Evolutionary conservation across 2,329 filamentous ascomycete genomes (phyloP).

Genomic region (Fusarium sp.): DNA sequence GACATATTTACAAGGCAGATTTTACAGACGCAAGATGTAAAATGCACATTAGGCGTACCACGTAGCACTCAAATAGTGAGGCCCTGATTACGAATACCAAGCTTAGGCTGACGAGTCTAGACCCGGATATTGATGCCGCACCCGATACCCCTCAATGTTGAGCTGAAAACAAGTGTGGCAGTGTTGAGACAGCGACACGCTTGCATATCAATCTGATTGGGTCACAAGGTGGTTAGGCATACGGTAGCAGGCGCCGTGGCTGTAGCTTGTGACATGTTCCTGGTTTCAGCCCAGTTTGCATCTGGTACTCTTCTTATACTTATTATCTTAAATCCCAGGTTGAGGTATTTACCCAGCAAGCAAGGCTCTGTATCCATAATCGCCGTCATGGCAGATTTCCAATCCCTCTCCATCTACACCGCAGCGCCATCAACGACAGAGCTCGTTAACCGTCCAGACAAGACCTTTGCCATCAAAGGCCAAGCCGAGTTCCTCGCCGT

Average conservation of each 20-base stretch:
- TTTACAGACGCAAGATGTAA: neutral
- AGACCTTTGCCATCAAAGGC: neutral
- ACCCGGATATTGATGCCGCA: neutral
- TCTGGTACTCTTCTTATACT: neutral
- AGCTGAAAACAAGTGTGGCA: slow-evolving; percentile 1
- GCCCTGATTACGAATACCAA: neutral
- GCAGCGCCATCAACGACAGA: neutral
- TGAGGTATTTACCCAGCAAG: neutral
- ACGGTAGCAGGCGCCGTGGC: neutral
- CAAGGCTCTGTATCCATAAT: neutral
- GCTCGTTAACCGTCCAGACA: neutral
- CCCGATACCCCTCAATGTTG: neutral
- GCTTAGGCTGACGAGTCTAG: neutral
- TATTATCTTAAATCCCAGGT: neutral
- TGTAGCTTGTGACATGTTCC: neutral
- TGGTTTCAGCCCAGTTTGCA: neutral
- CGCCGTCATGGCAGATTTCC: neutral
- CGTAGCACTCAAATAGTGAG: neutral
- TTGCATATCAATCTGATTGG: neutral
- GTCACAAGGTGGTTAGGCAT: neutral
- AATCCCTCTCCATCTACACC: neutral
- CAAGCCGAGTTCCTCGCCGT: slow-evolving; percentile 6
- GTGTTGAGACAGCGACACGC: neutral
- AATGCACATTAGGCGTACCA: neutral
- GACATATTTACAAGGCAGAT: neutral